Evolutionary conservation across 805 yeast species (phyloP), one percentile per base, ranked within the genome.

Genomic region (Candida cerambycidarum): DNA sequence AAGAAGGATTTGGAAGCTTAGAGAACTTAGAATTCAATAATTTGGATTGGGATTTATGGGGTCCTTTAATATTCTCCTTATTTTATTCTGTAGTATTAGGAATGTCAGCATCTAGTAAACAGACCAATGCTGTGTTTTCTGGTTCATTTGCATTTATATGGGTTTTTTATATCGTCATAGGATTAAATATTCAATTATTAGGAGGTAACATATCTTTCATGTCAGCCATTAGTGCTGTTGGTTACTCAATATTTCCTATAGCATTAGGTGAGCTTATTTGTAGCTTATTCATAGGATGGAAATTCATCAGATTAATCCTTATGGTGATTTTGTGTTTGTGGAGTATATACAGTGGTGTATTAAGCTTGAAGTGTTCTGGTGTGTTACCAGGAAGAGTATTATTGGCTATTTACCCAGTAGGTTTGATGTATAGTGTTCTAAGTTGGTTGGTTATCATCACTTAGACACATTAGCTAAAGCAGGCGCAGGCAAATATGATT

Each of bases 371-470:
- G 53, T 77, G 80, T 51, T 76, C 83, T 18, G 89, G 89, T 1
- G 87, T 83, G 1, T 62, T 77, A 13, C 81, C 83, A 3, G 79
- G 82, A 3, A 64, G 87, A 45, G 75, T 80, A 8, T 63, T 80
- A 23, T 60, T 83, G 45, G 88, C 89, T 0, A 68, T 79, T 8
- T 83, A 79, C 51, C 89, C 89, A 0, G 79, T 83, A 19, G 82
- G 75, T 3, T 65, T 83, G 47, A 74, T 82, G 57, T 83, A 80
- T 56, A 71, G 79, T 4, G 75, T 79, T 4, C 59, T 83, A 37
- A 80, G 84, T 18, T 83, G 88, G 88, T 61, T 83, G 23, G 79
- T 80, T 46, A 80, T 83, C 12, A 77, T 83, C 27, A 76, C 83
- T 7, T 78, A 57, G n/a, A n/a, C n/a, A n/a, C n/a, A n/a, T n/a